A percentile compares a stretch with the other conserved stretches of the same genome.
Evolutionary conservation across 176 grass and related monocot species (phyloP).

Genomic region (Zoysia japonica): DNA sequence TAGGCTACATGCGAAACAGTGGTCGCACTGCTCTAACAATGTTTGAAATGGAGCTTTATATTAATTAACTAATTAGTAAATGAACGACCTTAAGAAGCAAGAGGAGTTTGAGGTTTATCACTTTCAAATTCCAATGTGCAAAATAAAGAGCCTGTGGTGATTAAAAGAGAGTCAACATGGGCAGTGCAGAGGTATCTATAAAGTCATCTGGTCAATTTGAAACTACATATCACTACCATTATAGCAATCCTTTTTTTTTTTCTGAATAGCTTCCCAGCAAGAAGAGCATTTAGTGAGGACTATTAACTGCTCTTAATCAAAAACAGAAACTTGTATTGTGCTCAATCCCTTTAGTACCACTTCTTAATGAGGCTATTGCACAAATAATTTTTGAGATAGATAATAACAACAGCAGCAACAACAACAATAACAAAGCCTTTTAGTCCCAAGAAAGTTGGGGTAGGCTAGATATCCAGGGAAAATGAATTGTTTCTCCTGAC

Average conservation of each 20-base stretch:
- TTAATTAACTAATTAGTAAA: too few relatives aligned
- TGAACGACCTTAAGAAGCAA: too few relatives aligned
- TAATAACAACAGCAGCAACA: neutral
- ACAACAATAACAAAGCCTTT: too few relatives aligned
- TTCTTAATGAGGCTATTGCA: neutral
- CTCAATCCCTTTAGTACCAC: neutral
- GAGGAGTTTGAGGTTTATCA: too few relatives aligned
- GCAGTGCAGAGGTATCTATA: neutral
- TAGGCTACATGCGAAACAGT: too few relatives aligned
- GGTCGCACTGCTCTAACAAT: too few relatives aligned
- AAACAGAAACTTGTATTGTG: neutral
- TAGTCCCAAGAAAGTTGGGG: too few relatives aligned
- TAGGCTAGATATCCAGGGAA: neutral
- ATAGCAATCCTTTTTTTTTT: neutral
- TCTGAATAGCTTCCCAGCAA: neutral
- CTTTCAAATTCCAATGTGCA: neutral
- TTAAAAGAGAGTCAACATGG: neutral
- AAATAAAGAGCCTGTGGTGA: neutral
- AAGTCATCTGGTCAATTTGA: conserved; percentile 12
- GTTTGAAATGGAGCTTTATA: too few relatives aligned
- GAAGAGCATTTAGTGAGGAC: conserved; percentile 11
- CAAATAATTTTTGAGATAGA: neutral
- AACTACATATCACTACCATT: neutral
- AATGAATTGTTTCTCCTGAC: neutral
- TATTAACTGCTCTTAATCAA: neutral